Base-by-base conservation (phyloP, 140 eudicot species). In the Cichorium intybus region DNA sequence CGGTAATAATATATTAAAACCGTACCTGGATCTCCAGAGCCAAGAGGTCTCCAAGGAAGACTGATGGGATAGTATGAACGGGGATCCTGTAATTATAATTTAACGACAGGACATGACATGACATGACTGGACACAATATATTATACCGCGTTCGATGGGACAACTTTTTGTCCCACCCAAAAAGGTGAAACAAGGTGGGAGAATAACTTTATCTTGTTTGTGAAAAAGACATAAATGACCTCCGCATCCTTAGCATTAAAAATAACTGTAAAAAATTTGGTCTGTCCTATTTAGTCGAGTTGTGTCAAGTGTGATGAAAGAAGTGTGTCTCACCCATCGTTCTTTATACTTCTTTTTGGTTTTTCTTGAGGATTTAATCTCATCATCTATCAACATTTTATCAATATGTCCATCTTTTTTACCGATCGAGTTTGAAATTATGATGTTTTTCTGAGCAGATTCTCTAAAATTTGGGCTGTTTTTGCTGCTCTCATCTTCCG, bases 11-110 rank as follows among this genome's bases (percentile, higher is more conserved):
- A 49, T 22, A 41, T 41, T 55, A 24, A 50, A 70, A 69, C 7
- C 29, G 64, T 68, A 86, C 97, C 95, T 67, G 99, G 97, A 56
- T 85, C 62, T 74, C 95, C 95, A 59, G 88, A 81, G 73, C 71
- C 29, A 20, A 87, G 88, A 66, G 64, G 79, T 81, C 97, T 81
- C 59, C 64, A 64, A 71, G 99, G 99, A 73, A 88, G 95, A 58
- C 78, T 78, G 28, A 57, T 67, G 34, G 97, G 99, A 69, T 85
- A 77, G 69, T 81, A 18, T 51, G 84, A 70, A 48, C 62, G 6
- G 18, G 83, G 75, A 78, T 88, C 82, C 97, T 93, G 83, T 24
- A 41, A 71, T 53, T 17, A 27, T 2, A 5, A 27, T 27, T 27
- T 27, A 27, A 27, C 5, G 1, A 5, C 0, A 6, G 31, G 31